Conservation (phyloP, 116 monocot species). For the Posidonia oceanica region DNA sequence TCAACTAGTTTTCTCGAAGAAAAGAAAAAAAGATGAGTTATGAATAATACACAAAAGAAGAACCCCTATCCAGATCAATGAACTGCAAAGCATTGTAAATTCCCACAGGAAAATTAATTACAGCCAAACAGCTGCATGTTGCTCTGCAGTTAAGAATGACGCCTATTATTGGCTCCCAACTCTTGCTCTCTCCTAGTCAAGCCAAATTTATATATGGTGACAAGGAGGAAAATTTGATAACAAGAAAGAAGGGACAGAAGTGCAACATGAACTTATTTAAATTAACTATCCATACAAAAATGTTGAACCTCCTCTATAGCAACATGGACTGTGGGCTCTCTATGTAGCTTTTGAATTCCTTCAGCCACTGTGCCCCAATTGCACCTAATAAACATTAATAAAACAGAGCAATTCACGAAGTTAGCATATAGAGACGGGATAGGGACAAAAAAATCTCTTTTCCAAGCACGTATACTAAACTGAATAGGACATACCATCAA, state of each 20-base stretch:
- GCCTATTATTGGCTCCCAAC: conserved; percentile 1
- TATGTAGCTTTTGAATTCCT: conserved; percentile 88
- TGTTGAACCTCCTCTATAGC: conserved; percentile 25
- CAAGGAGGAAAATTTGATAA: too few species aligned
- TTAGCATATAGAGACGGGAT: not conserved
- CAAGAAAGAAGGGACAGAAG: not conserved
- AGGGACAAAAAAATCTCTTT: not conserved
- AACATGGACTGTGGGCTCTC: conserved; percentile 87
- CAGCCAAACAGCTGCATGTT: not conserved
- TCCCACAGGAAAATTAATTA: not conserved
- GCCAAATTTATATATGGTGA: conserved; percentile 1
- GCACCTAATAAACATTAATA: conserved; percentile 40
- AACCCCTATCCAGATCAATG: too few species aligned
- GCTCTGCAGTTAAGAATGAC: not conserved
- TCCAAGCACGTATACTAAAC: not conserved
- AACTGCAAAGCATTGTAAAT: not conserved
- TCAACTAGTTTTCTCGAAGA: too few species aligned
- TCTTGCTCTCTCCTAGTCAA: not conserved
- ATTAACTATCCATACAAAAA: not conserved
- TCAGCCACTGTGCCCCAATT: conserved; percentile 91
- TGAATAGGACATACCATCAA: conserved; percentile 52
- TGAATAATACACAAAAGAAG: too few species aligned
- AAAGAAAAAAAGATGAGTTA: too few species aligned
- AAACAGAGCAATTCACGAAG: not conserved
- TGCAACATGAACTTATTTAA: not conserved